Conservation (phyloP, 352 stramenopile species). For the Phytophthora hybrid region DNA sequence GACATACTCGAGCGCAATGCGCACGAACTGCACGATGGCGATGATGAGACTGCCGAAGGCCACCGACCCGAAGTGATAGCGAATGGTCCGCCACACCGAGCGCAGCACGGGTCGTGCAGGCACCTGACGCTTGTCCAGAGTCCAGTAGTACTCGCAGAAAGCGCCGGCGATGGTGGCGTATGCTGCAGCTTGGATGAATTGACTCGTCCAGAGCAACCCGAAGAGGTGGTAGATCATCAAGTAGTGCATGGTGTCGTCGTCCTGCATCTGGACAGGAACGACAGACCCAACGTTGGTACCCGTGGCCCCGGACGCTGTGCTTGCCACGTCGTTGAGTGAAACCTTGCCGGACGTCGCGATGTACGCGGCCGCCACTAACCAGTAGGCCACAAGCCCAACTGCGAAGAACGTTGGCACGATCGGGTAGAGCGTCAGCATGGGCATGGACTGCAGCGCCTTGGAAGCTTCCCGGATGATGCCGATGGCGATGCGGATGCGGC, state of each 20-base stretch:
- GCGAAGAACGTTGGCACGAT: slow-evolving; percentile 76
- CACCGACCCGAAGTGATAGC: slow-evolving; percentile 87
- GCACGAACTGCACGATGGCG: slow-evolving; percentile 83
- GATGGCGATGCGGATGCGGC: slow-evolving; percentile 87
- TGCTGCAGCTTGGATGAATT: slow-evolving; percentile 85
- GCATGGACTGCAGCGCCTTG: slow-evolving; percentile 81
- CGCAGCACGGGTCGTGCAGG: slow-evolving; percentile 55
- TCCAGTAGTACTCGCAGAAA: slow-evolving; percentile 92
- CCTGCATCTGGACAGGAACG: slow-evolving; percentile 46
- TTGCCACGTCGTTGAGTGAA: slow-evolving; percentile 54
- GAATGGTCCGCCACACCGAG: slow-evolving; percentile 71
- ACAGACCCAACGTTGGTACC: slow-evolving; percentile 32
- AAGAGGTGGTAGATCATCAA: slow-evolving; percentile 89
- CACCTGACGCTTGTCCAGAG: slow-evolving; percentile 73
- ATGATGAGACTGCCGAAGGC: slow-evolving; percentile 91
- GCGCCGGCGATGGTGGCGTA: slow-evolving; percentile 82
- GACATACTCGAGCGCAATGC: slow-evolving; percentile 80
- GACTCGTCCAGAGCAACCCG: slow-evolving; percentile 84
- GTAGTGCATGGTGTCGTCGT: slow-evolving; percentile 80
- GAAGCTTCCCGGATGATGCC: slow-evolving; percentile 88
- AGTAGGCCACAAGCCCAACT: slow-evolving; percentile 75
- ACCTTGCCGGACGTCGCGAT: slow-evolving; percentile 76
- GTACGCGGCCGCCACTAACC: slow-evolving; percentile 80
- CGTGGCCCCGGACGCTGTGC: slow-evolving; percentile 33
- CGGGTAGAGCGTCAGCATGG: slow-evolving; percentile 80